Conservation (phyloP, 208 protist genomes). For the Porcisia hertigi region DNA sequence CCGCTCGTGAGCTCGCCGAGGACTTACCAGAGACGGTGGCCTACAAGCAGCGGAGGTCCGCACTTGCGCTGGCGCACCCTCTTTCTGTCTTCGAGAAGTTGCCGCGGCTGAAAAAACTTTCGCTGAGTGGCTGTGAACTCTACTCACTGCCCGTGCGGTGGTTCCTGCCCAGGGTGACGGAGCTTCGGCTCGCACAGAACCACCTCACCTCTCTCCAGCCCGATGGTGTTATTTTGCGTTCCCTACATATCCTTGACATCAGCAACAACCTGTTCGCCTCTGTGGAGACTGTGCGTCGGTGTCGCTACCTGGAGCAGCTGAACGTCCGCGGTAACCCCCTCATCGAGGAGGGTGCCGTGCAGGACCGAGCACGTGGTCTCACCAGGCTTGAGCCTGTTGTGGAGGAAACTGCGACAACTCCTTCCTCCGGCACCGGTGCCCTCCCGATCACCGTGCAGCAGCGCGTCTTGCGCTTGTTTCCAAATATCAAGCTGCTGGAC, state of each 20-base stretch:
- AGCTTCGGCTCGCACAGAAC: constrained; percentile 82
- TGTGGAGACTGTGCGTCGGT: constrained; percentile 71
- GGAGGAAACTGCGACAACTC: neutral
- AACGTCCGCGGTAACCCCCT: constrained; percentile 75
- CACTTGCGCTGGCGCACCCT: constrained; percentile 44
- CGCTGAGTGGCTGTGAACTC: constrained; percentile 74
- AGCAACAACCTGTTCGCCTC: constrained; percentile 64
- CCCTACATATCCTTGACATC: constrained; percentile 83
- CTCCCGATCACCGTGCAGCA: constrained; percentile 24
- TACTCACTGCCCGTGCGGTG: constrained; percentile 61
- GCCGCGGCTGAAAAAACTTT: constrained; percentile 71
- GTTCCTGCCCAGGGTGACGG: constrained; percentile 79
- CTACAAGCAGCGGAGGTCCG: constrained; percentile 18
- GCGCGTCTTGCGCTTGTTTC: constrained; percentile 37
- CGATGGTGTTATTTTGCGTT: constrained; percentile 81
- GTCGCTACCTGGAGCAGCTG: constrained; percentile 68
- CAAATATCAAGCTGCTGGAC: constrained; percentile 46
- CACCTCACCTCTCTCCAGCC: constrained; percentile 63
- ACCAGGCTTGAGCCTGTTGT: neutral
- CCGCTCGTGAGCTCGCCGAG: constrained; percentile 1
- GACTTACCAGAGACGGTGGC: constrained; percentile 7
- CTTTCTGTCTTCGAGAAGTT: constrained; percentile 79
- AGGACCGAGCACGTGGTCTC: constrained; percentile 9
- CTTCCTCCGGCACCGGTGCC: neutral
- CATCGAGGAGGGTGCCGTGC: constrained; percentile 20